Base-by-base conservation (phyloP, 176 grass and related monocot species). In the Aegilops tauschii region DNA sequence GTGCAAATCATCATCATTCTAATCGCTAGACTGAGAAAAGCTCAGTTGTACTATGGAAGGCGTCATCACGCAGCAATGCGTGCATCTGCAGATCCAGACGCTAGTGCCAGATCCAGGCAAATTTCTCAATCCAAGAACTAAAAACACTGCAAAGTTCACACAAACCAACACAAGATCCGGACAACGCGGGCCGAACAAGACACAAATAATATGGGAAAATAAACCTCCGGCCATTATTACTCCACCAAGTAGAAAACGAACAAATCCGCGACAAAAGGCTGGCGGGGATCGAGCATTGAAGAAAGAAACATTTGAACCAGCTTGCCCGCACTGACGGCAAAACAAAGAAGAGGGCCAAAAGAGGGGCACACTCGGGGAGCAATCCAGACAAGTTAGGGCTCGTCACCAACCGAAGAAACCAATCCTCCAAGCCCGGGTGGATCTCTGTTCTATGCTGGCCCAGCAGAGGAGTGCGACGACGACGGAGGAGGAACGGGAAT, bases 71-170 rank as follows among this genome's bases (percentile, higher is more conserved):
- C 34, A 47, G 25, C 83, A 82, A 90, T 86, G 83, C 69, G 47
- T 4, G 63, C 30, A 27, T 62, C 74, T 56, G 52, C 83, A 71
- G 78, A 86, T 90, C 71, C 79, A 23, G 50, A 25, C 20, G 23
- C 37, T 42, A 50, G 78, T 39, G 31, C 49, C 78, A 86, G 78
- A 90, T 90, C 70, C 70, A 39, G 83, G 11, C 52, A 69, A 65
- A 68, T 69, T 64, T 62, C 49, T 70, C 81, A 27, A 3, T 61
- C 16, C 25, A 88, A 61, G 47, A 82, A 72, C 12, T 23, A 28
- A 54, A 36, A 23, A 27, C 21, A 8, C 66, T 72, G 7, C 30
- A 71, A 59, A 83, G 32, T 18, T 37, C 35, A 14, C 80, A 58
- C 37, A 59, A 17, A 40, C 68, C n/a, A 35, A 8, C 42, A 58